Evolutionary conservation across 805 yeast species (phyloP), one percentile per base, ranked within the genome.

Genomic region (Saccharomycopsis guyanensis): DNA sequence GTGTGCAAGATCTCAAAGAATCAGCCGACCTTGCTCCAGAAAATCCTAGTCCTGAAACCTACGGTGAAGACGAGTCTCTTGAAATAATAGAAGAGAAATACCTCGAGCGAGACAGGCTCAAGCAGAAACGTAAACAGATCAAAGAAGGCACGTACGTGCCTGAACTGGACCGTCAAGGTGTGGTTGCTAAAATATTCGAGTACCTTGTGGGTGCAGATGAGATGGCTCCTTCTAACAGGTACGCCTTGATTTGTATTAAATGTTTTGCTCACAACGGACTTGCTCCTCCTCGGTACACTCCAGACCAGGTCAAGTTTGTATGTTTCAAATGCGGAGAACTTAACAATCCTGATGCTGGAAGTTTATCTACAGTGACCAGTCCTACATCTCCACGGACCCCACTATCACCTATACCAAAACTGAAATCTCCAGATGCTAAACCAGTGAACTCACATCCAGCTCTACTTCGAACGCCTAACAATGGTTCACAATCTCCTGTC

Each of bases 241-340:
- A 60, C 47, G 76, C 75, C 1, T 60, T 71, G 48, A 70, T 71
- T 19, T 71, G 76, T 50, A 57, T 55, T 38, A 58, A 61, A 20
- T 71, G 76, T 47, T 66, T 58, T 45, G 58, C 64, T 3, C 75
- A 71, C 55, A 70, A 70, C 51, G 76, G 76, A 2, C 58, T 71
- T 47, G 75, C 75, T 0, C 71, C 73, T 6, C 76, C 75, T 12
- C 65, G 66, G 40, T 59, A 63, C 39, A 52, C 56, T 12, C 75
- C 75, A 0, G 42, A 47, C 13, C 48, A 52, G n/a, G 62, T 70
- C 8, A 59, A 57, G 44, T 71, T 61, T 49, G 54, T 59, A 8
- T 71, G 76, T 55, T 66, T 66, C 40, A 56, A 59, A 23, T 71
- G 76, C 53, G 71, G 71, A 2, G 22, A 27, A 4, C 15, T 52